A percentile compares a stretch with the other conserved stretches of the same genome.
These are phyloP conservation scores for Lachancea mirantina DNA, from an alignment of 805 yeast genomes.

Conservation along the genomic window DNA sequence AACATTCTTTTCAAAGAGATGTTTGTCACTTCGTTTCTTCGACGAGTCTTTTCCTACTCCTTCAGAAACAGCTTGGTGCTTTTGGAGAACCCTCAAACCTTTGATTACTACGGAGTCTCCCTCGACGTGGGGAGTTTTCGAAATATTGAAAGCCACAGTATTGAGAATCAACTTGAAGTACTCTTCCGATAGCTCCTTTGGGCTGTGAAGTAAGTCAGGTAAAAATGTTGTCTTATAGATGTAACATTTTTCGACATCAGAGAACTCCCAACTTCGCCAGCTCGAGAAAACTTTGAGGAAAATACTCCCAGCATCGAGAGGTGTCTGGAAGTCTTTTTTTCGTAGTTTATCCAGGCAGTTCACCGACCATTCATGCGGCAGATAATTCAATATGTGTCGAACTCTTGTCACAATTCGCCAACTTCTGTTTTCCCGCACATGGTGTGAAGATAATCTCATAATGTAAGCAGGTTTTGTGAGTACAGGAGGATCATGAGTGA, in stretches of 20 bases:
- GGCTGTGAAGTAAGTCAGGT: constrained; percentile 1
- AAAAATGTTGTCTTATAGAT: constrained; percentile 45
- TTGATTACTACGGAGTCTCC: constrained; percentile 8
- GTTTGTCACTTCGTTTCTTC: constrained; percentile 1
- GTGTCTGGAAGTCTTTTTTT: constrained; percentile 36
- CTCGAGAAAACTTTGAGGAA: constrained; percentile 54
- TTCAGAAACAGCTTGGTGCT: not conserved
- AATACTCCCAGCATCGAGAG: constrained; percentile 44
- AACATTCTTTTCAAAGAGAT: not conserved
- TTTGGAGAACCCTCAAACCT: constrained; percentile 2
- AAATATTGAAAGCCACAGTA: constrained; percentile 6
- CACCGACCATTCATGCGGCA: constrained; percentile 49
- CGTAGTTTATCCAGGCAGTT: constrained; percentile 30
- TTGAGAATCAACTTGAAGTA: constrained; percentile 2
- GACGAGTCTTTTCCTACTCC: not conserved
- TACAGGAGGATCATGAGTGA: constrained; percentile 82
- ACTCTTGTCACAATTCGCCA: constrained; percentile 83
- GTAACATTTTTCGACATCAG: constrained; percentile 49
- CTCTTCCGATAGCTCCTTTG: not conserved
- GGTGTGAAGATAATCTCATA: constrained; percentile 61
- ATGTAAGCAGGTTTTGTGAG: constrained; percentile 84
- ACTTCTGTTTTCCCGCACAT: constrained; percentile 71
- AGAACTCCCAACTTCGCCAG: constrained; percentile 93
- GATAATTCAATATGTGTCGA: constrained; percentile 57
- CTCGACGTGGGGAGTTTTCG: constrained; percentile 3